These are phyloP conservation scores for Colletotrichum abscissum DNA, from an alignment of 2,329 filamentous ascomycete genomes.

Conservation along the genomic window DNA sequence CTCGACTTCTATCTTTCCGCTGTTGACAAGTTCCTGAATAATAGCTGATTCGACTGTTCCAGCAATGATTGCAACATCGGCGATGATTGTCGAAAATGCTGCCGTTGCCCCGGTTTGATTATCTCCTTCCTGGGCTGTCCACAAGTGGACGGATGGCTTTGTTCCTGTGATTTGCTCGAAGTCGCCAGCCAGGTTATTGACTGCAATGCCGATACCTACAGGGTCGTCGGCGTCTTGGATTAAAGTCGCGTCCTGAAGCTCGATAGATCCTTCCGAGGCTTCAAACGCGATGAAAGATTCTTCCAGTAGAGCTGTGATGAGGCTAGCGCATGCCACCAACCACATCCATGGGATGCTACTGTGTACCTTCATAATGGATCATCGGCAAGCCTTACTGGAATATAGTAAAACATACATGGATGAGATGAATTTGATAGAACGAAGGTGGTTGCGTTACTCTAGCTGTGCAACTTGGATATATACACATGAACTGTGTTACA, in stretches of 20 bases:
- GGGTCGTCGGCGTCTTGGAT: conserved; percentile 10
- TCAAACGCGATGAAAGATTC: conserved; percentile 14
- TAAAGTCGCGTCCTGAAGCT: conserved; percentile 2
- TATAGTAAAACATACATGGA: background rate
- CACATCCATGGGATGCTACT: background rate
- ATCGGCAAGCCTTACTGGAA: background rate
- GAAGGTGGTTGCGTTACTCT: background rate
- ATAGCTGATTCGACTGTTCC: conserved; percentile 36
- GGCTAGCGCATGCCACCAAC: background rate
- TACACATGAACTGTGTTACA: background rate
- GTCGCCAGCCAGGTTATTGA: conserved; percentile 13
- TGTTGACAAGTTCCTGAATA: conserved; percentile 34
- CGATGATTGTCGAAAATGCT: background rate
- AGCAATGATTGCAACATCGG: conserved; percentile 14
- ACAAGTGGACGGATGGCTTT: conserved; percentile 11
- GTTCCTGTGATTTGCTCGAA: conserved; percentile 23
- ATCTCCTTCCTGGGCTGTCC: background rate
- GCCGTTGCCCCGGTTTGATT: background rate
- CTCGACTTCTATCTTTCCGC: conserved; percentile 38
- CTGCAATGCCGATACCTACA: conserved; percentile 23
- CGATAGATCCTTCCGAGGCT: background rate
- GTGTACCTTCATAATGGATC: background rate
- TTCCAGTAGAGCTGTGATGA: background rate
- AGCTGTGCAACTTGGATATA: background rate
- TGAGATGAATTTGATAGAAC: background rate